These are phyloP conservation scores for Aspergillus puulaauensis DNA, from an alignment of 2,329 filamentous ascomycete genomes.

Conservation along the genomic window DNA sequence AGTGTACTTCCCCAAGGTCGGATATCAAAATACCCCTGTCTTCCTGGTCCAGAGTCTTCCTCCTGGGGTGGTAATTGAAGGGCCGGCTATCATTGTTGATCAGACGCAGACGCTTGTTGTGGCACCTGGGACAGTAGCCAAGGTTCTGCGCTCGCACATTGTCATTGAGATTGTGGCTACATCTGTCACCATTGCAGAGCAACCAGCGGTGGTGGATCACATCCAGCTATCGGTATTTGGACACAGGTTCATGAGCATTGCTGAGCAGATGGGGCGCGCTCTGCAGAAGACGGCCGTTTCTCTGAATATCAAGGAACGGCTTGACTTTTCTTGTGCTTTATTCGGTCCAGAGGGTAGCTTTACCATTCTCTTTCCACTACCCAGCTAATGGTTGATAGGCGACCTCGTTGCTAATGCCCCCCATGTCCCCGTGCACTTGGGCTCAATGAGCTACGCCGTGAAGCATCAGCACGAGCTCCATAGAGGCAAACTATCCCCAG, in stretches of 20 bases:
- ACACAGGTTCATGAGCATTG: slow-evolving; percentile 60
- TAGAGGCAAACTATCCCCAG: slow-evolving; percentile 72
- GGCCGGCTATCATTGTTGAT: slow-evolving; percentile 80
- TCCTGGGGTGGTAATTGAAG: slow-evolving; percentile 37
- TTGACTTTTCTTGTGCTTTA: slow-evolving; percentile 80
- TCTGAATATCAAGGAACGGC: slow-evolving; percentile 78
- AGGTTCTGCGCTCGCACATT: slow-evolving; percentile 85
- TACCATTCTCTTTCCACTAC: not conserved
- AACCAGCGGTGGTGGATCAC: slow-evolving; percentile 42
- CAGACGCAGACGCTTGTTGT: slow-evolving; percentile 81
- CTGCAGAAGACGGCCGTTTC: slow-evolving; percentile 57
- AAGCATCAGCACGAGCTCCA: slow-evolving; percentile 76
- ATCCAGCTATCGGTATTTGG: slow-evolving; percentile 57
- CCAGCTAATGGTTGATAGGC: slow-evolving; percentile 28
- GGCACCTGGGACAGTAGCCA: slow-evolving; percentile 71
- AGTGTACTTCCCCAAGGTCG: slow-evolving; percentile 49
- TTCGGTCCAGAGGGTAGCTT: slow-evolving; percentile 64
- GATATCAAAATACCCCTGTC: slow-evolving; percentile 35
- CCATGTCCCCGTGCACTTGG: slow-evolving; percentile 77
- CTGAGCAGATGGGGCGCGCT: slow-evolving; percentile 59
- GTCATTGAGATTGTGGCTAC: slow-evolving; percentile 74
- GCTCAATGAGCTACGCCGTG: slow-evolving; percentile 83
- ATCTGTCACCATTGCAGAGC: slow-evolving; percentile 27
- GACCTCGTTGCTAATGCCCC: slow-evolving; percentile 70
- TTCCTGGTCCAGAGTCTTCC: slow-evolving; percentile 30